Evolutionary conservation across 208 protist genomes (phyloP), one percentile per base, ranked within the genome.

Genomic region (Cochliopodium minus): DNA sequence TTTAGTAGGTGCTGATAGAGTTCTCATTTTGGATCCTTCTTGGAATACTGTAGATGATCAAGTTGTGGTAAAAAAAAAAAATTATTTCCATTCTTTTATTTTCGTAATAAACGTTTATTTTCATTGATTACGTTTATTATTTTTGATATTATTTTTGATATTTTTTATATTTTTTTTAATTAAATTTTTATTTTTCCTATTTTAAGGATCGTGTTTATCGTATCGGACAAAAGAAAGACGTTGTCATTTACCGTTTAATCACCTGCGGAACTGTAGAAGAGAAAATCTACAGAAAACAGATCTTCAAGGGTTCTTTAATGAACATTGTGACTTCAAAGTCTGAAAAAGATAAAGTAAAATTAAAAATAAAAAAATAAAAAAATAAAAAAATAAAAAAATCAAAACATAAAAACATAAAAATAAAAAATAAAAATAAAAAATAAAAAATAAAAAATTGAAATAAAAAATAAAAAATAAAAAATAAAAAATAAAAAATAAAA

Each of bases 11-110:
- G 91, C 93, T 4, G 90, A 93, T 53, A 77, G 77, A 1, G 91
- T 96, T 5, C 76, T 98, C 36, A 57, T 98, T 28, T 86, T 91
- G 42, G 91, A 98, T 72, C 77, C 74, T 10, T 90, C 92, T 70
- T 98, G 87, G 87, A 97, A 96, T 71, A 79, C 84, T 32, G 74
- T 79, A 29, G 93, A 97, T 69, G 70, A 87, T 46, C 93, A 98
- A 69, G 92, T 32, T 20, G 45, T 26, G 1, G 23, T 50, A 10
- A 26, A 15, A 38, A 38, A n/a, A n/a, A n/a, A n/a, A n/a, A n/a
- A n/a, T n/a, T n/a, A n/a, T n/a, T n/a, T n/a, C n/a, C n/a, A n/a
- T n/a, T n/a, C n/a, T n/a, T n/a, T n/a, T n/a, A n/a, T n/a, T n/a
- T n/a, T n/a, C n/a, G n/a, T n/a, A n/a, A n/a, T n/a, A n/a, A n/a